Base-by-base conservation (phyloP, 2,329 filamentous ascomycete genomes). In the Dactylellina cionopaga region DNA sequence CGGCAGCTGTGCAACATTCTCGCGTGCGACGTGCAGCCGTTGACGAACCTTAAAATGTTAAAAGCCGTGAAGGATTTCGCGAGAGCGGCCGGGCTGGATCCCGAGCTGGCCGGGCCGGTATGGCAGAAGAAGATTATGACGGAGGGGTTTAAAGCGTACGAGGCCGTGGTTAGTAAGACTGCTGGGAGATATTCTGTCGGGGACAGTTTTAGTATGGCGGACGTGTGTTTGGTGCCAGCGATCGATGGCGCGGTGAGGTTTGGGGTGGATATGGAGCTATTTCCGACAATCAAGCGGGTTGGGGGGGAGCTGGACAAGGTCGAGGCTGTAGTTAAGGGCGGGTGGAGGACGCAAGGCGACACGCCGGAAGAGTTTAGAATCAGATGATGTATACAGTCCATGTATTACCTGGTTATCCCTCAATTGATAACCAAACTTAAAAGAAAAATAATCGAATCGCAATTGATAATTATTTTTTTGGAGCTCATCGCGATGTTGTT, bases 181-280 rank as follows among this genome's bases (percentile, higher is more conserved):
- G 81, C 84, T 0, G 85, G 86, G 0, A 80, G 72, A 29, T 89
- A 83, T 75, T 87, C 85, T 1, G 83, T 86, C 2, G 87, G 86
- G 0, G 84, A 88, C 78, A 66, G 78, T 0, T 76, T 89, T 2
- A 86, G 84, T 0, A 72, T 89, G 75, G 87, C 87, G 2, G 87
- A 89, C 79, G 83, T 84, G 25, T 85, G 83, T 75, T 78, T 89
- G 19, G 78, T 87, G 58, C 87, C 87, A 2, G 86, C 86, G 0
- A 81, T 85, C 24, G 87, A 86, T 83, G 84, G 83, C 9, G 86
- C 87, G 0, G 79, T 85, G 78, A 80, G 85, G 19, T 85, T 84
- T 59, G 84, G 83, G 0, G 83, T 89, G 22, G 83, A 87, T 73
- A 49, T 89, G 49, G 75, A 76, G 9, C 55, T 75, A 86, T 84